phyloP scores from a whole-genome alignment of 2,329 filamentous ascomycete genomes.

The Aspergillus japonicus region DNA sequence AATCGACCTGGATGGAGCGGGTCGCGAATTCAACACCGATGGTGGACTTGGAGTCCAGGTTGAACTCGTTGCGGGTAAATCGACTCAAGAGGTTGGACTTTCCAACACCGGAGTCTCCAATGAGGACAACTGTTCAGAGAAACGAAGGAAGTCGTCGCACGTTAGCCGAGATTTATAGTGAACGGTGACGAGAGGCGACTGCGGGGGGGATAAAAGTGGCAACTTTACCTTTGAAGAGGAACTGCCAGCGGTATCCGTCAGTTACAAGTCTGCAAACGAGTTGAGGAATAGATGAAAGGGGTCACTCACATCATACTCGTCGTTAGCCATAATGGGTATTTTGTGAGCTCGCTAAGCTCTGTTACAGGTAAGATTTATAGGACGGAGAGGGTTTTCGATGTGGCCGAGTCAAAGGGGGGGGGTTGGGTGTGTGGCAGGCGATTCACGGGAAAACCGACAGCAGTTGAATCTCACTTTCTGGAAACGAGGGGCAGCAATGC shows the following conservation, averaged over 20 bases:
- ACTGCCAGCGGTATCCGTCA: slow-evolving; percentile 56
- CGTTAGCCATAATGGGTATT: slow-evolving; percentile 78
- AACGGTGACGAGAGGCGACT: slow-evolving; percentile 20
- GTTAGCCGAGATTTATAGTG: slow-evolving; percentile 20
- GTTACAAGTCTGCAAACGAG: background rate
- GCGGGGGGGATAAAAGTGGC: slow-evolving; percentile 21
- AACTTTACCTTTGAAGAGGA: slow-evolving; percentile 92
- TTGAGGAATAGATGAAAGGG: background rate
- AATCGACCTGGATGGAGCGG: slow-evolving; percentile 96
- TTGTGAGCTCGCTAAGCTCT: slow-evolving; percentile 24
- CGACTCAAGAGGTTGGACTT: slow-evolving; percentile 99
- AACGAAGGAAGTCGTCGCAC: slow-evolving; percentile 7
- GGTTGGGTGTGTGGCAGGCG: slow-evolving; percentile 17
- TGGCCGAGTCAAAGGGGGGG: slow-evolving; percentile 12
- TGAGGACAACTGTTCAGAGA: slow-evolving; percentile 75
- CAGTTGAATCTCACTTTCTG: slow-evolving; percentile 13
- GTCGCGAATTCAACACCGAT: slow-evolving; percentile 99
- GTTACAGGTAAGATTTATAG: slow-evolving; percentile 21
- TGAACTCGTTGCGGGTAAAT: slow-evolving; percentile 99
- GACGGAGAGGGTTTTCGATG: slow-evolving; percentile 20
- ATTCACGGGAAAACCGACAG: slow-evolving; percentile 12
- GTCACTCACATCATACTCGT: slow-evolving; percentile 95
- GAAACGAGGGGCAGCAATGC: slow-evolving; percentile 10
- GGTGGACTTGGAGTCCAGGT: slow-evolving; percentile 98
- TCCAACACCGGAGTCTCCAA: slow-evolving; percentile 98